Evolutionary conservation across 768 basidiomycete genomes (phyloP), one percentile per base, ranked within the genome.

Genomic region (Leucosporidium creatinivorum): DNA sequence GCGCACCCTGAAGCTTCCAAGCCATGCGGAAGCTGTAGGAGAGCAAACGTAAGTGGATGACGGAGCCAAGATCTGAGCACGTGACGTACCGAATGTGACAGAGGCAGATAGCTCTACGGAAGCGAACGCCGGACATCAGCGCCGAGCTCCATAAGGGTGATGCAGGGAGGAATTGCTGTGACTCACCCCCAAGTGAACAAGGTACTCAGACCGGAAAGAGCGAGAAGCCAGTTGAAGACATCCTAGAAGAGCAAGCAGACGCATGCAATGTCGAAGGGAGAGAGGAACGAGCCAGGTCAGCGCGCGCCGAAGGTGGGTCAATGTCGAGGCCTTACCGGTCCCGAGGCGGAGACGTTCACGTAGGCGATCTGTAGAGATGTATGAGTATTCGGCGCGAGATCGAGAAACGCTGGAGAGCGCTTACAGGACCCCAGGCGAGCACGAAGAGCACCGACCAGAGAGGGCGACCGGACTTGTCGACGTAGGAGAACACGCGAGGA

Each of bases 141-240:
- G 4, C 4, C 23, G 2, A 44, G 5, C 19, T 17, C 17, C n/a
- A n/a, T 25, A 13, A 12, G 18, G 50, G 23, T 59, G 47, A 50
- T 17, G 39, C 1, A 25, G n/a, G 13, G 81, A 82, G 67, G 86
- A 84, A 33, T 83, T 82, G 36, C 81, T n/a, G n/a, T n/a, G n/a
- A 33, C 33, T 33, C 33, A 33, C 33, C 33, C 83, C 86, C 87
- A 88, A 50, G 86, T 85, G 66, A 88, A 81, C 57, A 88, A 78
- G 3, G 85, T 84, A 2, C 84, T 85, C 54, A 88, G 84, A 49
- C 87, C 86, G 12, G 84, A 85, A 61, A 87, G 78, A 69, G 86
- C 85, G 60, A 86, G 78, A 15, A 87, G 79, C 86, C 76, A 74
- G 61, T 33, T 28, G 55, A 61, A 21, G 36, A 54, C 31, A 13